Base-by-base conservation (phyloP, 2,329 filamentous ascomycete species). In the Monilinia fructigena region DNA sequence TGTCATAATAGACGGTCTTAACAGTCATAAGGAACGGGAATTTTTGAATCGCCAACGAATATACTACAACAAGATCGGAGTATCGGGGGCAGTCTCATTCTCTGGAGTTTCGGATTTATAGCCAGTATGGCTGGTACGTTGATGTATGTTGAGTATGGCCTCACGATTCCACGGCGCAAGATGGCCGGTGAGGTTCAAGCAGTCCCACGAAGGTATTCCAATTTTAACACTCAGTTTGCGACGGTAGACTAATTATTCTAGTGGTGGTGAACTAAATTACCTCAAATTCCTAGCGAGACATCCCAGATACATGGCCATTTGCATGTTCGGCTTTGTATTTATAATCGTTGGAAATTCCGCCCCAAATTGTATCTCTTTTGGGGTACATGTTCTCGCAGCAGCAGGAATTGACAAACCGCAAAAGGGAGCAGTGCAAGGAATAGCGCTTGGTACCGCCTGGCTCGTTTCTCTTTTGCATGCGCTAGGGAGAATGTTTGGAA, bases 11-110 rank as follows among this genome's bases (percentile, higher is more conserved):
- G 48, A 14, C 53, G 12, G 35, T 65, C 12, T 54, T 38, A 48
- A 42, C 40, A 42, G 10, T 26, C 68, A 52, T 62, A 50, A 71
- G 72, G 72, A 16, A 70, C 68, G 18, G 72, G 72, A 2, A 74
- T 74, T 7, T 74, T 74, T 60, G 68, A 70, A 38, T 68, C 77
- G 83, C 89, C 89, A 0, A 88, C 88, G 0, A 82, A 85, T 10
- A 89, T 71, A 8, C 66, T 71, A 47, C 42, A 55, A 38, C 66
- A 63, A 38, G 67, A 69, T 86, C 2, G 83, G 84, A 65, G 82
- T 80, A 82, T 85, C 2, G 84, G 84, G 4, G 78, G 84, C 52
- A 78, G 81, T 14, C 75, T 86, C 11, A 76, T 85, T 35, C 76
- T 86, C 12, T 86, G 84, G 84, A 78, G 83, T 0, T 74, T 83